Evolutionary conservation across 495 filamentous ascomycete genomes (phyloP), one percentile per base, ranked within the genome.

Genomic region (Sphaerosporella brunnea): DNA sequence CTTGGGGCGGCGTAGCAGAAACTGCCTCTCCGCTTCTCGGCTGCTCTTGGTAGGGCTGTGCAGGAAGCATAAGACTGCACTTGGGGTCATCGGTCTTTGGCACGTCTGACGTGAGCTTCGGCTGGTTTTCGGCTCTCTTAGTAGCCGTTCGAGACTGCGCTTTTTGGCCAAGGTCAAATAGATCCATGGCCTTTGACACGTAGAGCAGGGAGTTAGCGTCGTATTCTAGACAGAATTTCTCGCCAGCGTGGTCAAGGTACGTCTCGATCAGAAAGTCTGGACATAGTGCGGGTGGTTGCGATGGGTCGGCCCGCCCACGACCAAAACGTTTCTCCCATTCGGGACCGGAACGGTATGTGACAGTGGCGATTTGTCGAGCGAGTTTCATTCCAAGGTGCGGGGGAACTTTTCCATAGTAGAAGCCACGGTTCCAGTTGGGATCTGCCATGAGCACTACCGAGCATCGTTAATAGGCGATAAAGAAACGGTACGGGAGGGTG

Each of bases 211-310:
- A 93, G 66, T 99, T 99, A 16, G 90, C 75, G 57, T 99, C 90
- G 61, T 95, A 96, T 49, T 90, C 85, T n/a, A 99, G 71, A 63
- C 85, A 95, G 64, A 92, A 99, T 63, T 99, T 99, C 68, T 99
- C 90, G 36, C 90, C 90, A 1, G 90, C 92, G 58, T 99, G 90
- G 63, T 99, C 90, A 24, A 99, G 74, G 59, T 99, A 99, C 0
- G 90, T 99, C 60, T 99, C 90, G 51, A 99, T 94, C 20, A 96
- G 70, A 63, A 96, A 99, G 61, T 99, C 90, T 0, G 90, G 85
- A 54, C 90, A 99, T 13, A 99, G 68, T 0, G 90, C 90, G 2
- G 90, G 90, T 15, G 81, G 86, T 36, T 80, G 80, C 51, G 74
- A 76, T 2, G 82, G 73, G 61, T 99, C 90, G 13, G 92, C 87